A percentile compares a stretch with the other conserved stretches of the same genome.
phyloP scores from a whole-genome alignment of 2,329 filamentous ascomycete genomes.

The Sporothrix inflata region DNA sequence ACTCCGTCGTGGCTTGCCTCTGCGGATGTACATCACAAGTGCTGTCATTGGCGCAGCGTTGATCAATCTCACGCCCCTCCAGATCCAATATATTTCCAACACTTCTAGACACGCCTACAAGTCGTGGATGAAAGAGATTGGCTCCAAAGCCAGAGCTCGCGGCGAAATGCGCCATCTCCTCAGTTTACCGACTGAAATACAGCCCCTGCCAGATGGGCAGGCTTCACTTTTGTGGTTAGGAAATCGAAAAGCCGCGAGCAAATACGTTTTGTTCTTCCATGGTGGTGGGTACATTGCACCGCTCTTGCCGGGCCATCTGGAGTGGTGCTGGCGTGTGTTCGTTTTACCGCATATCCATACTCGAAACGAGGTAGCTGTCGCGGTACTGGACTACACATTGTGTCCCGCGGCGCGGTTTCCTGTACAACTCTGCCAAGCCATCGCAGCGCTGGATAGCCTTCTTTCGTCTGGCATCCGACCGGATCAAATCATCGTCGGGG shows the following conservation, averaged over 20 bases:
- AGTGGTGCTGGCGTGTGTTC: conserved; percentile 17
- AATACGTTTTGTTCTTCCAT: neutral
- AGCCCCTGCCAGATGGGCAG: neutral
- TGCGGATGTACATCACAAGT: neutral
- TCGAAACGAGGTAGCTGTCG: neutral
- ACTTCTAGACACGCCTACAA: neutral
- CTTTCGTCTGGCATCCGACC: neutral
- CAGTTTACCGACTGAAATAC: neutral
- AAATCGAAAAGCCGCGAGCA: neutral
- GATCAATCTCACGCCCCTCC: neutral
- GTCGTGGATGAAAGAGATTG: neutral
- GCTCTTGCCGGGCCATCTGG: neutral
- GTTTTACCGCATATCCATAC: neutral
- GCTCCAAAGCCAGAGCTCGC: neutral
- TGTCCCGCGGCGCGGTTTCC: neutral
- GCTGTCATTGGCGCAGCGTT: neutral
- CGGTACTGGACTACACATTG: conserved; percentile 3
- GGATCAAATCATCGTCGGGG: neutral
- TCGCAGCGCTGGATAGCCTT: neutral
- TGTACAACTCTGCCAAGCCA: neutral
- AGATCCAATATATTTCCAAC: neutral
- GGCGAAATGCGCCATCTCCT: neutral
- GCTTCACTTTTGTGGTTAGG: neutral
- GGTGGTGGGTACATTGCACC: conserved; percentile 10
- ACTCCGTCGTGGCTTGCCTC: neutral